Conservation (phyloP, 1,284 basidiomycete genomes). For the Melampsora larici-populina region DNA sequence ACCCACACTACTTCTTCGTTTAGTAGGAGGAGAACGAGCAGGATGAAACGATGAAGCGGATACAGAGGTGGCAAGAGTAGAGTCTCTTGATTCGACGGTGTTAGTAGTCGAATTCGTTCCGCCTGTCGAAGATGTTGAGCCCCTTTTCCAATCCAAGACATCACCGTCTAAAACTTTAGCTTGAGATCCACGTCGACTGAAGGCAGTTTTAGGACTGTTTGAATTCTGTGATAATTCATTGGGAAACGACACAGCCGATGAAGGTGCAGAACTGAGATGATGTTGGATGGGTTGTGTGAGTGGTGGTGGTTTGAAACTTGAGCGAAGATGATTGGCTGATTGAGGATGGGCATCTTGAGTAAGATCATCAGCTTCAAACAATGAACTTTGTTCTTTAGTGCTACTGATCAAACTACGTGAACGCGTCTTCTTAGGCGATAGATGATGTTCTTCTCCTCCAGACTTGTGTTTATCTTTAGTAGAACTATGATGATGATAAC, state of each 20-base stretch:
- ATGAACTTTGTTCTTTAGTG: not conserved
- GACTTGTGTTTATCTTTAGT: not conserved
- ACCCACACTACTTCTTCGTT: conserved; percentile 64
- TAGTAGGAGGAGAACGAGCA: conserved; percentile 58
- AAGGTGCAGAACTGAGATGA: not conserved
- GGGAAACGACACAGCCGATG: not conserved
- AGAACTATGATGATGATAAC: not conserved
- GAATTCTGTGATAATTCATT: not conserved
- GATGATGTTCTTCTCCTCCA: not conserved
- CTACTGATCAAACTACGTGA: not conserved
- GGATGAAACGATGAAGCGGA: conserved; percentile 66
- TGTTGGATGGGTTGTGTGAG: not conserved
- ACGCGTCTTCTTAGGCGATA: conserved; percentile 6
- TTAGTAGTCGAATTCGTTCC: conserved; percentile 63
- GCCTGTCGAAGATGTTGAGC: conserved; percentile 75
- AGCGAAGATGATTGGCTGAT: not conserved
- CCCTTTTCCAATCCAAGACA: conserved; percentile 62
- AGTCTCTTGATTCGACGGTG: conserved; percentile 70
- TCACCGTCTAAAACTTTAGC: not conserved
- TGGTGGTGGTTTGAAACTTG: not conserved
- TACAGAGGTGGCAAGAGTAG: conserved; percentile 72
- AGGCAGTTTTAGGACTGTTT: not conserved
- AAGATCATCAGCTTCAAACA: too few species aligned
- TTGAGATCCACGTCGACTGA: not conserved
- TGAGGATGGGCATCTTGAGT: too few species aligned